Conservation (phyloP, 441 rosid genomes). For the Adansonia grandidieri region DNA sequence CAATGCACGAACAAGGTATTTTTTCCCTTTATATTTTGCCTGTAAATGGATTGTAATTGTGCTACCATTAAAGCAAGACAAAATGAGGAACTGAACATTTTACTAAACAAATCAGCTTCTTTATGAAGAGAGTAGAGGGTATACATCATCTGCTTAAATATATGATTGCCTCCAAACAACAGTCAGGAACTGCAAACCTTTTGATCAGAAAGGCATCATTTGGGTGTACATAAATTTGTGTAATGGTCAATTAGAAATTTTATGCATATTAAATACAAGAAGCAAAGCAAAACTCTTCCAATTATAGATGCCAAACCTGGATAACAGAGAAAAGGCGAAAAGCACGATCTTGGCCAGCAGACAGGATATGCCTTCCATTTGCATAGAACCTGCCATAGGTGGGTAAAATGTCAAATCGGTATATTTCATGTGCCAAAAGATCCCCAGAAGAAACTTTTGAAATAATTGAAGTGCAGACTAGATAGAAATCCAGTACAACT, state of each 20-base stretch:
- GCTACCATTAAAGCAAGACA: not conserved
- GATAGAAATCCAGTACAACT: not conserved
- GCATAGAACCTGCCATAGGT: conserved; percentile 76
- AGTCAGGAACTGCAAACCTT: not conserved
- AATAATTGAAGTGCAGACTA: not conserved
- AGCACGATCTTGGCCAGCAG: conserved; percentile 98
- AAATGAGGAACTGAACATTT: not conserved
- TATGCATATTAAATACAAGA: conserved; percentile 2
- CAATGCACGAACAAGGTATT: not conserved
- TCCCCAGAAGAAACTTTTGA: not conserved
- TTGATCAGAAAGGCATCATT: not conserved
- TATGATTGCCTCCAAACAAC: not conserved
- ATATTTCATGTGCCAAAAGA: not conserved
- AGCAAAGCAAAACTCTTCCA: not conserved
- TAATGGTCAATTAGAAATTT: conserved; percentile 14
- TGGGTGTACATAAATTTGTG: not conserved
- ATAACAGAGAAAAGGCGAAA: conserved; percentile 91
- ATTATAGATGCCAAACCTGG: conserved; percentile 54
- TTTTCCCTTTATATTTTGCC: not conserved
- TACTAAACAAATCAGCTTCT: not conserved
- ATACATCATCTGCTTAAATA: not conserved
- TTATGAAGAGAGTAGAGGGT: not conserved
- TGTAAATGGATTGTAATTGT: not conserved
- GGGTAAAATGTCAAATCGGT: conserved; percentile 21
- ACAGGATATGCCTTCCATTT: conserved; percentile 94